Percentiles rank a stretch among this genome's conserved stretches.
These are phyloP conservation scores for Silene vulgaris DNA, from an alignment of 179 eudicot species.

Conservation along the genomic window DNA sequence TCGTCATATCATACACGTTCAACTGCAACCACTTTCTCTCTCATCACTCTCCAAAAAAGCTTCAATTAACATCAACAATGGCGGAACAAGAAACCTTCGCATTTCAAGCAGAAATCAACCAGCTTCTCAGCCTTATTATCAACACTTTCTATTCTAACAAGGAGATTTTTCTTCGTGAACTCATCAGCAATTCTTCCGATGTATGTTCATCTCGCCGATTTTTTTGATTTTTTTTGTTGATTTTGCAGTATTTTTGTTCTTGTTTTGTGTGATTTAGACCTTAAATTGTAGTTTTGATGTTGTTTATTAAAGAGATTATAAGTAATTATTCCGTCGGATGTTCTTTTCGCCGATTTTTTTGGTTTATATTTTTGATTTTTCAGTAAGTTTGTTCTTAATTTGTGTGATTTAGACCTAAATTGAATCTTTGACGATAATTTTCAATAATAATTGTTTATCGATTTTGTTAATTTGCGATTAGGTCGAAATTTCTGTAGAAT, in stretches of 20 bases:
- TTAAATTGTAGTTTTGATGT: no score
- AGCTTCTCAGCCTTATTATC: conserved; percentile 51
- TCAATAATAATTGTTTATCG: no score
- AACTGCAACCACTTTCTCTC: conserved; percentile 11
- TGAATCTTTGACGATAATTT: no score
- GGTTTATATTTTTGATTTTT: no score
- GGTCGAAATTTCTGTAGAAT: no score
- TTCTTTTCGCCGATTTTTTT: not conserved
- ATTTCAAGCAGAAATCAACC: conserved; percentile 58
- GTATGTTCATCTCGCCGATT: conserved; percentile 25
- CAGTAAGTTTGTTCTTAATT: no score
- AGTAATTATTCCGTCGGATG: conserved; percentile 54
- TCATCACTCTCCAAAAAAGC: not conserved
- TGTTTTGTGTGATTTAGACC: no score
- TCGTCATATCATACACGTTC: not conserved
- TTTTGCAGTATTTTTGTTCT: no score
- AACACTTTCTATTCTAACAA: conserved; percentile 56
- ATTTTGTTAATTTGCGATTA: no score
- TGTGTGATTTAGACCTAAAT: no score
- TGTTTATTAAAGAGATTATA: no score
- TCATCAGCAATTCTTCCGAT: conserved; percentile 52
- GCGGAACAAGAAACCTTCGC: conserved; percentile 54
- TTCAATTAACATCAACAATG: conserved; percentile 23
- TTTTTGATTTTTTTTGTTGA: not conserved
- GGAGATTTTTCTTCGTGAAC: conserved; percentile 57